phyloP scores from a whole-genome alignment of 306 rosid species.

The Vigna mungo region DNA sequence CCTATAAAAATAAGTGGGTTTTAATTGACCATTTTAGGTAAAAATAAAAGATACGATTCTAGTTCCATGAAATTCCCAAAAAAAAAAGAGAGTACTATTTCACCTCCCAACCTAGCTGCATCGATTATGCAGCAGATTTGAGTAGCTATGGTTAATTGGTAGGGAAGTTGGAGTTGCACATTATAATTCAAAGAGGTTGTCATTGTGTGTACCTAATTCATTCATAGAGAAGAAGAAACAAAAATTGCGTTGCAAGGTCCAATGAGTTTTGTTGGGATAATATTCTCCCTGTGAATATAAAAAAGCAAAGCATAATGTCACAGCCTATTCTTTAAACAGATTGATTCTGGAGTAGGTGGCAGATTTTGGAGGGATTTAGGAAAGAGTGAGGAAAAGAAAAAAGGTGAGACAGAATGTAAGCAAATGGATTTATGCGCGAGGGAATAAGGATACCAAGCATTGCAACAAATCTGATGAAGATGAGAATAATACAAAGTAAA shows the following conservation, averaged over 20 bases:
- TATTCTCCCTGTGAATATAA: slow-evolving; percentile 53
- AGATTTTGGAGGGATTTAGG: slow-evolving; percentile 67
- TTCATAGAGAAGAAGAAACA: slow-evolving; percentile 55
- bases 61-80: background rate
- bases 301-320: slow-evolving; percentile 37
- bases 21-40: too few species aligned
- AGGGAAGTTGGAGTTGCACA: slow-evolving; percentile 37
- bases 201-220: slow-evolving; percentile 41
- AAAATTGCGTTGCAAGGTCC: slow-evolving; percentile 52
- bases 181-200: slow-evolving; percentile 32
- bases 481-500: slow-evolving; percentile 65
- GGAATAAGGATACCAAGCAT: slow-evolving; percentile 20
- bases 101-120: slow-evolving; percentile 40
- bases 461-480: slow-evolving; percentile 58
- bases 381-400: slow-evolving; percentile 45
- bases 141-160: slow-evolving; percentile 47
- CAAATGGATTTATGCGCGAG: slow-evolving; percentile 56
- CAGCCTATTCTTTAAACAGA: slow-evolving; percentile 48
- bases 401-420: slow-evolving; percentile 56
- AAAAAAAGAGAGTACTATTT: slow-evolving; percentile 8
- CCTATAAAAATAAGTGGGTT: too few species aligned
- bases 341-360: slow-evolving; percentile 84
- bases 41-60: background rate
- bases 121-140: slow-evolving; percentile 30
- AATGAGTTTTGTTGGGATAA: slow-evolving; percentile 46